A percentile compares a stretch with the other conserved stretches of the same genome.
Evolutionary conservation across 78 protist genomes (phyloP).

Genomic region (Chrysochromulina tobinii): DNA sequence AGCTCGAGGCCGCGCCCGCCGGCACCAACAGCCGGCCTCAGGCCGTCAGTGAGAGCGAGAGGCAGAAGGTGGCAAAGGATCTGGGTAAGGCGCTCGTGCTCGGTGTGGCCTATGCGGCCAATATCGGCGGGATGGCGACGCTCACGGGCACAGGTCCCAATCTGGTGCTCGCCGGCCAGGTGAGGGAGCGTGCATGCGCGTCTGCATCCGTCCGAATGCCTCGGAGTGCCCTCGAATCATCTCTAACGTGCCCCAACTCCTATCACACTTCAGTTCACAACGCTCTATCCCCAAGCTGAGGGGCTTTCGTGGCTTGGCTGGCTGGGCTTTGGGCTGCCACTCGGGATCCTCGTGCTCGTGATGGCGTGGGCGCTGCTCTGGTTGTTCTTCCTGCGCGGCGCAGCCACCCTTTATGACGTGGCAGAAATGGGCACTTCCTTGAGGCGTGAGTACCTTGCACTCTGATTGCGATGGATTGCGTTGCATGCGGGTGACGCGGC

Average conservation of each 20-base stretch:
- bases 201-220: too few relatives aligned
- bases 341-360: background rate
- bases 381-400: background rate
- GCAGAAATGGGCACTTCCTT: background rate
- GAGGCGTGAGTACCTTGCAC: background rate
- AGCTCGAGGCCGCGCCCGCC: background rate
- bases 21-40: background rate
- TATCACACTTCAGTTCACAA: too few relatives aligned
- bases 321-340: background rate
- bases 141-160: conserved; percentile 58
- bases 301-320: background rate
- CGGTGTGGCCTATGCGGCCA: conserved; percentile 27
- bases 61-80: background rate
- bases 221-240: too few relatives aligned
- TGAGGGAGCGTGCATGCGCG: too few relatives aligned
- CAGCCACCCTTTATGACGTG: background rate
- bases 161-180: conserved; percentile 30
- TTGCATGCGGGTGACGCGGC: background rate
- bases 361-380: background rate
- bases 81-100: conserved; percentile 34
- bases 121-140: conserved; percentile 53
- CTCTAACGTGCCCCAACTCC: too few relatives aligned
- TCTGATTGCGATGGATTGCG: too few relatives aligned
- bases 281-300: too few relatives aligned
- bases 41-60: background rate